Base-by-base conservation (phyloP, 73 alveolate species). In the Paramecium biaurelia region DNA sequence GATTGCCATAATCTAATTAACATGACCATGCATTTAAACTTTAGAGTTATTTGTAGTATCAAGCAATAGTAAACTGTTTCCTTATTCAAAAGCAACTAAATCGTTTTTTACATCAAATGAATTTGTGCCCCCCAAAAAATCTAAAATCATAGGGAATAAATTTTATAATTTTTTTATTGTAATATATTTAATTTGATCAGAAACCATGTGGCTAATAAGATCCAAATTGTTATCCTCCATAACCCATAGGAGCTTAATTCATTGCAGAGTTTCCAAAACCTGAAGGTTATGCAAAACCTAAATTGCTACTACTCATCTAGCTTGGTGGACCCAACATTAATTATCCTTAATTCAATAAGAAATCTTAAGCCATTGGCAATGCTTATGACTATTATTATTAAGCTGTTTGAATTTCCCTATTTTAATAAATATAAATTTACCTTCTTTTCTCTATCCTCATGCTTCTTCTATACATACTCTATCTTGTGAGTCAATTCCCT, bases 401-500 rank as follows among this genome's bases (percentile, higher is more conserved):
- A 1, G 90, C 90, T 1, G 42, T 47, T 79, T 79, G 24, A 1
- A 30, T 42, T 79, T 79, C 90, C 90, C 90, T 79, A 79, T 20
- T 20, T 8, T 18, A 11, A 43, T 53, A 18, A 18, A 79, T 41
- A 79, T 15, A 20, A 79, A 37, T 72, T 20, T 79, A 79, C 98
- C 96, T 97, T 98, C 97, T 97, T 98, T 93, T 97, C 97, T 76
- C 96, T 96, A 68, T 95, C 98, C 90, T 95, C 97, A 43, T 95
- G 94, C 92, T 97, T 97, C 97, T 97, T 98, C 92, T 98, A 96
- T 85, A 97, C 98, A 53, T 96, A 93, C 57, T 96, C 97, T 92
- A 98, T 96, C 92, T 97, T 97, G 37, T 92, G 76, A 24, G 98
- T 93, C 67, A 98, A 94, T 92, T 98, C 99, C 97, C 97, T 97